Conservation (phyloP, 2,329 filamentous ascomycete genomes). For the Aspergillus bombycis region DNA sequence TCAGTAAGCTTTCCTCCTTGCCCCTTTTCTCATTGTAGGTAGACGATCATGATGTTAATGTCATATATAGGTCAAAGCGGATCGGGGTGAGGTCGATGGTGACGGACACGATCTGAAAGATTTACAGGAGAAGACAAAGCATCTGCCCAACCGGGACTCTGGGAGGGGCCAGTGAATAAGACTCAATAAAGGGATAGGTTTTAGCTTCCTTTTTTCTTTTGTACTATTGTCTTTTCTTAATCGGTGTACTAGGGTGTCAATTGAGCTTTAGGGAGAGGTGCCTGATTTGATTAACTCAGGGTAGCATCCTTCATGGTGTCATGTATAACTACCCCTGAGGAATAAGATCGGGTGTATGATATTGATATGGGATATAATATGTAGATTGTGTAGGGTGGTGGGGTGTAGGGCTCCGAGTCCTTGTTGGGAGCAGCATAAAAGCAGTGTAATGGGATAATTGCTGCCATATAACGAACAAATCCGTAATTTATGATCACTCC, state of each 20-base stretch:
- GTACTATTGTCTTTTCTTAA: not conserved
- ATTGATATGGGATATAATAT: not conserved
- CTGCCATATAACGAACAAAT: not conserved
- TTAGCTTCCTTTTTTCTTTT: slow-evolving; percentile 10
- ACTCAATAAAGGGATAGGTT: slow-evolving; percentile 11
- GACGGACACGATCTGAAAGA: slow-evolving; percentile 50
- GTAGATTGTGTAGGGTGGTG: not conserved
- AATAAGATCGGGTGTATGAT: not conserved
- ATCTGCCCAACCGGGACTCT: slow-evolving; percentile 30
- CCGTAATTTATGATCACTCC: not conserved
- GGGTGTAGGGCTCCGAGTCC: not conserved
- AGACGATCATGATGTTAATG: not conserved
- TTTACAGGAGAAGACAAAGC: slow-evolving; percentile 64
- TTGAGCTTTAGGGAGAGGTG: not conserved
- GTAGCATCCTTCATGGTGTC: not conserved
- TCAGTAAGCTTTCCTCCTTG: slow-evolving; percentile 54
- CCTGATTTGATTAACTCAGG: not conserved
- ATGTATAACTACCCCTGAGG: not conserved
- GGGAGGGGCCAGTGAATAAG: slow-evolving; percentile 44
- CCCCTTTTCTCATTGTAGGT: not conserved
- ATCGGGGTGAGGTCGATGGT: slow-evolving; percentile 52
- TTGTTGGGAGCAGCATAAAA: not conserved
- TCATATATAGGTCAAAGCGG: slow-evolving; percentile 58
- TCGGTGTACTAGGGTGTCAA: not conserved
- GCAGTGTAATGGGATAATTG: not conserved